A percentile compares a stretch with the other conserved stretches of the same genome.
These are phyloP conservation scores for Pyrus communis DNA, from an alignment of 306 rosid species.

Conservation along the genomic window DNA sequence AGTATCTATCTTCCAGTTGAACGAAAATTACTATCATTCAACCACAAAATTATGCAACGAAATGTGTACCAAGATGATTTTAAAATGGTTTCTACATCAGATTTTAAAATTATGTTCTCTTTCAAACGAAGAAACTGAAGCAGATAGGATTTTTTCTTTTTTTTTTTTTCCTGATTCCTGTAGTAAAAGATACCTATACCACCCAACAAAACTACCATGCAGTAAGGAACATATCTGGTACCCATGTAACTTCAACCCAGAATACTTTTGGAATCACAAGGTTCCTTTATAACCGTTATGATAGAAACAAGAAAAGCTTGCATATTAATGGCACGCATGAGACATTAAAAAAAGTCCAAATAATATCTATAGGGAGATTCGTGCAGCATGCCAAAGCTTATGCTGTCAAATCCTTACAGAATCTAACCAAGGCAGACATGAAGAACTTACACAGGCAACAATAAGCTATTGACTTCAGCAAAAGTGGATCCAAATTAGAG, in stretches of 20 bases:
- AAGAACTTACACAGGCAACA: conserved; percentile 77
- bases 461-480: conserved; percentile 50
- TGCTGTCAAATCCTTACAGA: conserved; percentile 3
- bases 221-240: background rate
- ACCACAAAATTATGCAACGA: background rate
- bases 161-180: background rate
- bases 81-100: background rate
- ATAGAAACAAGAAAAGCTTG: background rate
- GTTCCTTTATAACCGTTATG: background rate
- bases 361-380: background rate
- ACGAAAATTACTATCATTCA: background rate
- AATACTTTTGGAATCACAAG: background rate
- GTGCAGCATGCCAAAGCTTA: background rate
- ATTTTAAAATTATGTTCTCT: background rate
- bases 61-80: background rate
- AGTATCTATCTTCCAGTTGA: background rate
- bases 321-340: background rate
- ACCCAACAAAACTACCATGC: background rate
- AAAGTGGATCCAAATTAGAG: conserved; percentile 49
- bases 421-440: background rate
- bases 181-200: background rate
- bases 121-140: background rate
- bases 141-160: background rate
- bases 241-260: background rate
- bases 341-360: background rate